phyloP scores from a whole-genome alignment of 768 basidiomycete genomes.

The Tubosaeta sp. region DNA sequence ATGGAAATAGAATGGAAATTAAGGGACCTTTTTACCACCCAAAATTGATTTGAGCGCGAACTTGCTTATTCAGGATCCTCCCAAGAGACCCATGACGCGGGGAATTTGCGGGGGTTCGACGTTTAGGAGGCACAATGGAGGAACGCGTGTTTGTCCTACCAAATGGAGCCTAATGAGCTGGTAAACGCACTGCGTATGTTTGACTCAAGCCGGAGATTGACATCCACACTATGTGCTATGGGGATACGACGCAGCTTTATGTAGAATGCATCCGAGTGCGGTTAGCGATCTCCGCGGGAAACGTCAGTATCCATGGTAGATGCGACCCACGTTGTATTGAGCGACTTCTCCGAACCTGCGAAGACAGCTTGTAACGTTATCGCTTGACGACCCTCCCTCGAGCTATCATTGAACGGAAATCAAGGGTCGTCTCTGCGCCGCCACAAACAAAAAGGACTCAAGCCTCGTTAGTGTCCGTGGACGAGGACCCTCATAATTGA shows the following conservation, averaged over 20 bases:
- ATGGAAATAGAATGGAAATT: constrained; percentile 13
- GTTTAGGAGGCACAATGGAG: constrained; percentile 14
- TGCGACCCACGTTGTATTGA: constrained; percentile 21
- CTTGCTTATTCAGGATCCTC: constrained; percentile 8
- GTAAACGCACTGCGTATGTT: background rate
- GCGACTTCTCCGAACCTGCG: constrained; percentile 11
- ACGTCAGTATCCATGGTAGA: constrained; percentile 27
- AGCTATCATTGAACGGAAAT: constrained; percentile 11
- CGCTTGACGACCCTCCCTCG: constrained; percentile 7
- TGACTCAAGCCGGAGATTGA: constrained; percentile 20
- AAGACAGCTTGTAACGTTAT: constrained; percentile 24
- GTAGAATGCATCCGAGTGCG: constrained; percentile 8
- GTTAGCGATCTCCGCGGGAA: constrained; percentile 29
- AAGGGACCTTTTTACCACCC: constrained; percentile 5
- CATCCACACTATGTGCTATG: constrained; percentile 5
- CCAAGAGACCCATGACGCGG: constrained; percentile 15
- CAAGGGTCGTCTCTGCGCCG: background rate
- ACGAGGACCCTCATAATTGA: constrained; percentile 3
- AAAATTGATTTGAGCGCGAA: background rate
- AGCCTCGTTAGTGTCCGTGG: background rate
- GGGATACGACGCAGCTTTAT: constrained; percentile 21
- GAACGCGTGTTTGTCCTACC: background rate
- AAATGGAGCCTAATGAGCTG: background rate
- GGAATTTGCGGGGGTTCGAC: constrained; percentile 16
- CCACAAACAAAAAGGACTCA: background rate